Conservation (phyloP, 176 grass and related monocot species). For the Chrysopogon serrulatus region DNA sequence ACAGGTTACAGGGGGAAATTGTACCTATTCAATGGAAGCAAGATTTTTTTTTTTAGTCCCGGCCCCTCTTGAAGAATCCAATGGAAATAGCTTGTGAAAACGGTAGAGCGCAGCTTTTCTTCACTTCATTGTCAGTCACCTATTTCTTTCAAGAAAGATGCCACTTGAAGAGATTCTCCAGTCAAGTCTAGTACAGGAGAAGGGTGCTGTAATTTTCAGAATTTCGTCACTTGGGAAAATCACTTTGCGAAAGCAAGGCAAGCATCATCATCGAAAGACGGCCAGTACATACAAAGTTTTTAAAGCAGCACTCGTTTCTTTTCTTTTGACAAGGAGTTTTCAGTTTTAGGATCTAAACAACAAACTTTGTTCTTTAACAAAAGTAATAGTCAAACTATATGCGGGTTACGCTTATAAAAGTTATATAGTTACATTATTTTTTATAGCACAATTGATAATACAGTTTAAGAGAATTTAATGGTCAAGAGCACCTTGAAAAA, state of each 20-base stretch:
- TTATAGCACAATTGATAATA: background rate
- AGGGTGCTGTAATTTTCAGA: slow-evolving; percentile 1
- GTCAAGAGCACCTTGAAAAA: background rate
- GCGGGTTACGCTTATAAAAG: background rate
- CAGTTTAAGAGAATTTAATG: background rate
- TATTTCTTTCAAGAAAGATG: slow-evolving; percentile 28
- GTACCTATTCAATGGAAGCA: background rate
- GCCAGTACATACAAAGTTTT: background rate
- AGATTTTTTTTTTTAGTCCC: background rate
- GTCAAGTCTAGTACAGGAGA: background rate
- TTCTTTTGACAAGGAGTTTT: background rate
- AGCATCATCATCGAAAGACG: background rate
- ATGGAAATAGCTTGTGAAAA: background rate
- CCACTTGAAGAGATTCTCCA: slow-evolving; percentile 10
- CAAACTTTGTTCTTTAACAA: background rate
- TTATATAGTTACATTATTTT: background rate
- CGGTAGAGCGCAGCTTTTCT: background rate
- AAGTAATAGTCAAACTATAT: background rate
- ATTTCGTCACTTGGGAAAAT: background rate
- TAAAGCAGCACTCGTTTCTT: background rate
- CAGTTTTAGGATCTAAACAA: background rate
- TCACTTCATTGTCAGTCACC: background rate
- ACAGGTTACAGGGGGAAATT: background rate
- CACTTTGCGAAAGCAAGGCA: background rate
- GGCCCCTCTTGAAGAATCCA: background rate